phyloP scores from a whole-genome alignment of 2,329 filamentous ascomycete species.

The Pseudogymnoascus sp. region DNA sequence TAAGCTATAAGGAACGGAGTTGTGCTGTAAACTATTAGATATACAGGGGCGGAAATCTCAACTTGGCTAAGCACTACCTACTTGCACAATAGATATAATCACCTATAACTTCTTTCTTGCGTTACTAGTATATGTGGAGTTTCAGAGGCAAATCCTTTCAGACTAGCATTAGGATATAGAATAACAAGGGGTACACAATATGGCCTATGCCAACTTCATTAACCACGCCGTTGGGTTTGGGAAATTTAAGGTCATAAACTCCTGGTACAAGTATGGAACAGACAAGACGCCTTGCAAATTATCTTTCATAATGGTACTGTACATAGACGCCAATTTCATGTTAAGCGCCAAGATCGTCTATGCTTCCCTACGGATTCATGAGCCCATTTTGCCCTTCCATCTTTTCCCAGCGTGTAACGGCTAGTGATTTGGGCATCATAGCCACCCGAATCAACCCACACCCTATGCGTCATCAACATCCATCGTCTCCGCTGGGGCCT shows the following conservation, averaged over 20 bases:
- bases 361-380: conserved; percentile 6
- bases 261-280: background rate
- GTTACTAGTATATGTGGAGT: background rate
- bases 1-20: background rate
- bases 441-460: conserved; percentile 4
- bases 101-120: background rate
- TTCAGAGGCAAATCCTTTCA: background rate
- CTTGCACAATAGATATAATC: background rate
- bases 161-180: background rate
- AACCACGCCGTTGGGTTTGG: background rate
- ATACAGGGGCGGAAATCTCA: background rate
- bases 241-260: background rate
- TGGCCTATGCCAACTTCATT: background rate
- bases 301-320: conserved; percentile 6
- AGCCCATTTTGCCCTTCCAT: background rate
- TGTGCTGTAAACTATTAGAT: background rate
- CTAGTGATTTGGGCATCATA: background rate
- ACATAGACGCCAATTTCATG: conserved; percentile 6
- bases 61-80: background rate
- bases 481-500: conserved; percentile 38
- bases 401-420: background rate
- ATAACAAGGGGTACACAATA: background rate
- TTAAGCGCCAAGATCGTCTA: conserved; percentile 6
- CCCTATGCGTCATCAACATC: conserved; percentile 32
- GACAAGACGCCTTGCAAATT: background rate